Base-by-base conservation (phyloP, 2,329 filamentous ascomycete species). In the Xylariaceae sp. region DNA sequence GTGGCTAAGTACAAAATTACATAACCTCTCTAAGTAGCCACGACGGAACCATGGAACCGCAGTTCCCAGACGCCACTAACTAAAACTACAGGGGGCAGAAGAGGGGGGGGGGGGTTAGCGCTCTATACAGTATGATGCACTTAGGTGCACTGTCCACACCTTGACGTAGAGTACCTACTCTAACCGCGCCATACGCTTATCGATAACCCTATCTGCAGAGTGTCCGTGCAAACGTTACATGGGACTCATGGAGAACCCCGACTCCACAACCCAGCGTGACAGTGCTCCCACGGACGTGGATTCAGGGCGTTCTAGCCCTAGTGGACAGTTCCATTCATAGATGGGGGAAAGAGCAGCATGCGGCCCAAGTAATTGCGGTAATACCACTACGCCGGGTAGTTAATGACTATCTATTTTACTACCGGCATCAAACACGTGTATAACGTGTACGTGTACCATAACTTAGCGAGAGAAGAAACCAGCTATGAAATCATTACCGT, bases 231-330 rank as follows among this genome's bases (percentile, higher is more conserved):
- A 37, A 37, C 35, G 35, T 37, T 37, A 37, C 35, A 37, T 37
- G 35, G 35, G 35, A 11, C 4, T 11, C 32, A 58, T 53, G 56
- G 53, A 56, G 31, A 19, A 47, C 56, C 53, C 56, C 56, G 56
- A 56, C 56, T 58, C 54, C 51, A 47, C 47, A 50, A 51, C 40
- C 37, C 45, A 50, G 56, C 37, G 47, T 53, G 31, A 19, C 19
- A 19, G 19, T 56, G 47, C 47, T 59, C 51, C 57, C 51, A 55
- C 54, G 49, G 49, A 41, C 54, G 43, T 55, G 57, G 57, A 48
- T 57, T 47, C 50, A 49, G 48, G 45, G 30, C 46, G 19, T 44
- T 51, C 46, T 39, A 47, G 27, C 9, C 46, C 42, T 50, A 53
- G 19, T 44, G 39, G n/a, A 12, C 31, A 40, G 44, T 19, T 19